Percentiles rank a stretch among this genome's conserved stretches.
phyloP scores from a whole-genome alignment of 768 basidiomycete genomes.

The Termitomyces sp. region DNA sequence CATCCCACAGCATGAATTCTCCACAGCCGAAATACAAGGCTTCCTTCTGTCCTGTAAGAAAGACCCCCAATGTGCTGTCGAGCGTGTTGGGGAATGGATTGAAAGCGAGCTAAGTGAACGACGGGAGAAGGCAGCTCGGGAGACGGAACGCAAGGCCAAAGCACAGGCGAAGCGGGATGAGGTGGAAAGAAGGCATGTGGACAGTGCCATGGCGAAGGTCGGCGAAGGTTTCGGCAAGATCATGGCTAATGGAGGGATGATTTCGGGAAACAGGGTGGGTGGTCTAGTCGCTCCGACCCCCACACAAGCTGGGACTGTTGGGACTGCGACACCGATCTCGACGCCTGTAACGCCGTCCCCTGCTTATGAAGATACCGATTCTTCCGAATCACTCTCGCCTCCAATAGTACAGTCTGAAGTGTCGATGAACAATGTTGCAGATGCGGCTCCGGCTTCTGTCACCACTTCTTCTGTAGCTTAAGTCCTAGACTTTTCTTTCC shows the following conservation, averaged over 20 bases:
- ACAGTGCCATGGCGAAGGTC: conserved; percentile 18
- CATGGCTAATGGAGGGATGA: conserved; percentile 4
- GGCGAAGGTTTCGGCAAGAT: not conserved
- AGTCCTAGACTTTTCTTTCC: not conserved
- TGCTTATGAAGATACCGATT: conserved; percentile 11
- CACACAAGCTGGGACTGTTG: not conserved
- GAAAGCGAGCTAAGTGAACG: conserved; percentile 27
- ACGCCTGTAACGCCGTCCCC: conserved; percentile 10
- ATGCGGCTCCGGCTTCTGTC: not conserved
- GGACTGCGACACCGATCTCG: not conserved
- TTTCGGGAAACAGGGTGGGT: not conserved
- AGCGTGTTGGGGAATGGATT: conserved; percentile 37
- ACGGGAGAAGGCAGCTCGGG: conserved; percentile 25
- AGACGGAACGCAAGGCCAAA: conserved; percentile 25
- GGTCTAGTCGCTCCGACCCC: not conserved
- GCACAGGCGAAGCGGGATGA: conserved; percentile 19
- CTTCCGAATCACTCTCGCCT: not conserved
- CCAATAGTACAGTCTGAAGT: not conserved
- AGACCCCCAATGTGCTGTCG: conserved; percentile 29
- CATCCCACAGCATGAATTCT: conserved; percentile 45
- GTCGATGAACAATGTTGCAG: not conserved
- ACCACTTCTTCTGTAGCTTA: not conserved
- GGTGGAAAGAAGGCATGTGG: conserved; percentile 18
- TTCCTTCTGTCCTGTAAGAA: conserved; percentile 45
- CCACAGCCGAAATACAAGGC: conserved; percentile 58